These are phyloP conservation scores for Nevesoporus exiguus DNA, from an alignment of 768 basidiomycete genomes.

Conservation along the genomic window DNA sequence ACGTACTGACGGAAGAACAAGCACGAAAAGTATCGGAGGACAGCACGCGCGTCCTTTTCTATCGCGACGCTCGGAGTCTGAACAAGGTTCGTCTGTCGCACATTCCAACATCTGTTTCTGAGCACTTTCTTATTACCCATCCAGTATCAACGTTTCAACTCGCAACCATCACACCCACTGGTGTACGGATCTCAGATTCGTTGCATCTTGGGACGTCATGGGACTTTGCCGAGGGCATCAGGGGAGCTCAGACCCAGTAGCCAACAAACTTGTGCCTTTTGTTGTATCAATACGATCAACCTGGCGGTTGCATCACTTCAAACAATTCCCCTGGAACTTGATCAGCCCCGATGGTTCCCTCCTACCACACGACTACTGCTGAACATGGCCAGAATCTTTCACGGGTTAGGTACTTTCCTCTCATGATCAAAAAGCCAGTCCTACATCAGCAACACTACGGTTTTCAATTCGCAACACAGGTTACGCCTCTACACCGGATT, in stretches of 20 bases:
- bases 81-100: conserved; percentile 68
- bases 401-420: not conserved
- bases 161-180: conserved; percentile 76
- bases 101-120: not conserved
- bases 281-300: conserved; percentile 11
- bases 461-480: not conserved
- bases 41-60: conserved; percentile 91
- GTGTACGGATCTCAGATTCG: conserved; percentile 78
- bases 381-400: not conserved
- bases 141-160: conserved; percentile 98
- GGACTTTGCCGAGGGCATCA: conserved; percentile 89
- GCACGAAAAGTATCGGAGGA: conserved; percentile 76
- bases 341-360: not conserved
- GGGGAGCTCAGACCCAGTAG: conserved; percentile 87
- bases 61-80: conserved; percentile 91
- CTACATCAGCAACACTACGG: not conserved
- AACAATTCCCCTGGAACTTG: not conserved
- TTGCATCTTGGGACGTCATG: conserved; percentile 74
- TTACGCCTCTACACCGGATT: not conserved
- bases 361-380: not conserved
- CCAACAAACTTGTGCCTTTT: not conserved
- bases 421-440: not conserved
- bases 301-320: not conserved
- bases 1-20: conserved; percentile 71
- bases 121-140: not conserved